These are phyloP conservation scores for Aspergillus quadrilineatus DNA, from an alignment of 2,329 filamentous ascomycete species.

Conservation along the genomic window DNA sequence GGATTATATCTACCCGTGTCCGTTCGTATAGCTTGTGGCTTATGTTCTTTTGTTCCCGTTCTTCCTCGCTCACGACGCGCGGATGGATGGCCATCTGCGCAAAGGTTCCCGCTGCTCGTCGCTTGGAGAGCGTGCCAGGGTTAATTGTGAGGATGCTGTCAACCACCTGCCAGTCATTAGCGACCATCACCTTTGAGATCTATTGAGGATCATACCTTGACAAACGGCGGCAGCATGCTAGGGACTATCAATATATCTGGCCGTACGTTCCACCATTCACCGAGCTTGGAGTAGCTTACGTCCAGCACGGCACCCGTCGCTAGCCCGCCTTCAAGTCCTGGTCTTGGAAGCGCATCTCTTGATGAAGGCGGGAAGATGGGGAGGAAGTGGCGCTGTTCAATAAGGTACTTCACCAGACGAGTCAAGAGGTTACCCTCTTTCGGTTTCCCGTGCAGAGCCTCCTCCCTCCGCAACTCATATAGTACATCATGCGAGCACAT, in stretches of 20 bases:
- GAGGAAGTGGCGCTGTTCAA: constrained; percentile 89
- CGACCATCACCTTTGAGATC: neutral
- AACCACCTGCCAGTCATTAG: constrained; percentile 63
- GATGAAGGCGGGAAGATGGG: constrained; percentile 82
- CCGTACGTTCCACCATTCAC: constrained; percentile 82
- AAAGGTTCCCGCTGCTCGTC: constrained; percentile 80
- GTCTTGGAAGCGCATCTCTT: constrained; percentile 64
- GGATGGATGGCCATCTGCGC: constrained; percentile 75
- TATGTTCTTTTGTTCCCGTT: constrained; percentile 59
- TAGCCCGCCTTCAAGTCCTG: constrained; percentile 58
- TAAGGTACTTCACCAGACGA: constrained; percentile 71
- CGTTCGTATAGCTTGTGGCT: constrained; percentile 77
- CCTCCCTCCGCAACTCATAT: constrained; percentile 75
- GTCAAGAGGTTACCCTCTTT: constrained; percentile 63
- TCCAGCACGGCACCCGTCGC: constrained; percentile 78
- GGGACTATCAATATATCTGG: constrained; percentile 84
- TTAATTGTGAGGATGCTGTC: constrained; percentile 89
- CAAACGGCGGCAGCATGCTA: constrained; percentile 79
- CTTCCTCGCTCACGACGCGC: constrained; percentile 58
- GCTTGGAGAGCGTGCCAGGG: constrained; percentile 82
- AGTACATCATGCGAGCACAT: constrained; percentile 82
- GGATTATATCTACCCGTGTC: constrained; percentile 81
- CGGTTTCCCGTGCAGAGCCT: constrained; percentile 60
- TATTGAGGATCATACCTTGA: constrained; percentile 62
- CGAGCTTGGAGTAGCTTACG: constrained; percentile 78